These are phyloP conservation scores for Boechera stricta DNA, from an alignment of 345 rosid genomes.

Conservation along the genomic window DNA sequence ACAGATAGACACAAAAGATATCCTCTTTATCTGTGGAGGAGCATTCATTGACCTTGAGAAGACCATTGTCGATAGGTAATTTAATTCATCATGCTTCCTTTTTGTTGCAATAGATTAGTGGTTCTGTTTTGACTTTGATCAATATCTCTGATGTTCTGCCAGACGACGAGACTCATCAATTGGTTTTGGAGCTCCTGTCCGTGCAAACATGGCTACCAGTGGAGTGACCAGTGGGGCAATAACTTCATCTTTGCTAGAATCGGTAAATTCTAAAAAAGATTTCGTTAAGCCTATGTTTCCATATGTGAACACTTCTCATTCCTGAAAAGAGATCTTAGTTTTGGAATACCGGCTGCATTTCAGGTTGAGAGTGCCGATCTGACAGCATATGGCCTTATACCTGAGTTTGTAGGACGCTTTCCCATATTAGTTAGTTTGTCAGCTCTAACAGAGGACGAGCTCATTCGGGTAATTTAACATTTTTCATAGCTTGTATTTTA, in stretches of 20 bases:
- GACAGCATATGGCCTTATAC: constrained; percentile 94
- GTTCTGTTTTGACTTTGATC: constrained; percentile 29
- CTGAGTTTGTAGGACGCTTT: constrained; percentile 96
- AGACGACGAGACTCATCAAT: constrained; percentile 96
- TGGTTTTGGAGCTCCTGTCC: constrained; percentile 98
- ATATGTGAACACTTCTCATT: not conserved
- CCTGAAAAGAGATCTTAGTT: constrained; percentile 29
- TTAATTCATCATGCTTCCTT: constrained; percentile 41
- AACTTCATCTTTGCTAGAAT: constrained; percentile 88
- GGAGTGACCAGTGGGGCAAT: constrained; percentile 70
- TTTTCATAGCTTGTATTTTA: not conserved
- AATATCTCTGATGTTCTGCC: constrained; percentile 34
- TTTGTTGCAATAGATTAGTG: constrained; percentile 3
- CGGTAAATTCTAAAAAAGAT: constrained; percentile 48
- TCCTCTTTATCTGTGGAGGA: constrained; percentile 96
- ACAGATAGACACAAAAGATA: constrained; percentile 93
- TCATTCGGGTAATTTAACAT: constrained; percentile 61
- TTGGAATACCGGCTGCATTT: constrained; percentile 37
- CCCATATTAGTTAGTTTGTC: constrained; percentile 90
- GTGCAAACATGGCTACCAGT: constrained; percentile 87
- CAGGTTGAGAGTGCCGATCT: constrained; percentile 96
- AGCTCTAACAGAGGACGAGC: constrained; percentile 92
- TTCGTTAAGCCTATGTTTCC: not conserved
- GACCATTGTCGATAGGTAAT: constrained; percentile 91
- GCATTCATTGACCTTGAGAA: constrained; percentile 93